Evolutionary conservation across 2,329 filamentous ascomycete genomes (phyloP).

Genomic region (Pseudopyrenochaeta lycopersici): DNA sequence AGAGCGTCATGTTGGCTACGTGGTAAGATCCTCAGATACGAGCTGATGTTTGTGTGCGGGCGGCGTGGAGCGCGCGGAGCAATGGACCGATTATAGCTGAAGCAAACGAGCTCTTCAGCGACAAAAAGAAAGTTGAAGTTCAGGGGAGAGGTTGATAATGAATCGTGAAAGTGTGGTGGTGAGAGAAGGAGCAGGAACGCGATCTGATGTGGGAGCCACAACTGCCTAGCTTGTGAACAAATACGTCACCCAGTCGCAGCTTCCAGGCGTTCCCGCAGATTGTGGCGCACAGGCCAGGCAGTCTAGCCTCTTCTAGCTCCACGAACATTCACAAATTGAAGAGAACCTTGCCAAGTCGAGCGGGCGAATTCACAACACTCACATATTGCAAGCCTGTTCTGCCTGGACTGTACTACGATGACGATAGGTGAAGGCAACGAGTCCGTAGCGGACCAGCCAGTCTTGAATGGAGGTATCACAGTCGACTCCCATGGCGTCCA

Average conservation of each 20-base stretch:
- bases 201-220: slow-evolving; percentile 30
- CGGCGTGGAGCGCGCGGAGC: slow-evolving; percentile 25
- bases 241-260: slow-evolving; percentile 40
- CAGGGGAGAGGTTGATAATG: slow-evolving; percentile 6
- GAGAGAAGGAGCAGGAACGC: slow-evolving; percentile 25
- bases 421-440: slow-evolving; percentile 24
- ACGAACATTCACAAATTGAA: slow-evolving; percentile 28
- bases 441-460: slow-evolving; percentile 12
- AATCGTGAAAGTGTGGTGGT: slow-evolving; percentile 19
- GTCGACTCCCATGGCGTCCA: slow-evolving; percentile 24
- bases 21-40: slow-evolving; percentile 31
- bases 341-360: slow-evolving; percentile 20
- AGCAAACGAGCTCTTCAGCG: background rate
- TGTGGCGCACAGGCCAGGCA: slow-evolving; percentile 21
- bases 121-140: slow-evolving; percentile 3
- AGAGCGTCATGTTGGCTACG: slow-evolving; percentile 70
- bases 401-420: slow-evolving; percentile 8
- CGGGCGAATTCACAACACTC: slow-evolving; percentile 14
- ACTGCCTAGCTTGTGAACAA: slow-evolving; percentile 42
- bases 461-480: slow-evolving; percentile 18
- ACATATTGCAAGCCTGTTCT: slow-evolving; percentile 8
- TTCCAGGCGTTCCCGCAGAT: slow-evolving; percentile 10
- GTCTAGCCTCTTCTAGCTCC: slow-evolving; percentile 27
- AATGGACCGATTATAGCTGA: background rate
- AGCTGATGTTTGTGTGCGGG: slow-evolving; percentile 30